Evolutionary conservation across 495 filamentous ascomycete species (phyloP), one percentile per base, ranked within the genome.

Genomic region (Lepraria neglecta): DNA sequence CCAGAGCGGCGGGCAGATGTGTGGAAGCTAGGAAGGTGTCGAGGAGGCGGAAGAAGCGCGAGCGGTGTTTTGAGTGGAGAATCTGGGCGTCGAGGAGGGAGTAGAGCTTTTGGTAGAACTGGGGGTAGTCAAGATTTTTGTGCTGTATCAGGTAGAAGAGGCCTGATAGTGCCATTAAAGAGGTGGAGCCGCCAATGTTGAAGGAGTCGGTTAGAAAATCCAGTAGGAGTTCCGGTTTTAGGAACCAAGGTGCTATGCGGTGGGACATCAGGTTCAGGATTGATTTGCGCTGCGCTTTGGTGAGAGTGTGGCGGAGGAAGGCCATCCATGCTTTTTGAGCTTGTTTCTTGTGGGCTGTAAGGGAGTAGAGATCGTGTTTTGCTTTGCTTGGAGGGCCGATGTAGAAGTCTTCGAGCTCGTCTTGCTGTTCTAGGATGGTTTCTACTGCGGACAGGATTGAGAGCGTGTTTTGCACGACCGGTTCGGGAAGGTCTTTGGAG

Each of bases 151-250:
- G 84, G 69, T 96, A 91, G 77, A 95, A 99, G 24, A 99, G 84
- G 44, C 94, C 92, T 6, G 91, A 95, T 0, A 99, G 80, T 3
- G 95, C 91, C 28, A 96, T 80, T 4, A 97, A 82, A 5, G 94
- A 90, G 10, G 81, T 88, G 6, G 89, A 85, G 58, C 94, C 94
- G 55, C 95, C 92, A 19, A 82, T 72, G 65, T 96, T 82, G 74
- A 92, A 97, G 17, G 85, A 92, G 72, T 95, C 91, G 3, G 91
- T 96, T 43, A 99, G 75, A 74, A 97, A 97, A 76, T 99, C 95
- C 86, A 97, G 92, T n/a, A 99, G 79, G 9, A 92, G 77, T 68
- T 96, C 91, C 6, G 88, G 84, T 42, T 88, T 85, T 40, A 73
- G 80, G 73, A 97, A 96, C 87, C 88, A 92, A 1, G 94, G 92